Evolutionary conservation across 2,329 filamentous ascomycete species (phyloP).

Genomic region (Ceratocystis destructans): DNA sequence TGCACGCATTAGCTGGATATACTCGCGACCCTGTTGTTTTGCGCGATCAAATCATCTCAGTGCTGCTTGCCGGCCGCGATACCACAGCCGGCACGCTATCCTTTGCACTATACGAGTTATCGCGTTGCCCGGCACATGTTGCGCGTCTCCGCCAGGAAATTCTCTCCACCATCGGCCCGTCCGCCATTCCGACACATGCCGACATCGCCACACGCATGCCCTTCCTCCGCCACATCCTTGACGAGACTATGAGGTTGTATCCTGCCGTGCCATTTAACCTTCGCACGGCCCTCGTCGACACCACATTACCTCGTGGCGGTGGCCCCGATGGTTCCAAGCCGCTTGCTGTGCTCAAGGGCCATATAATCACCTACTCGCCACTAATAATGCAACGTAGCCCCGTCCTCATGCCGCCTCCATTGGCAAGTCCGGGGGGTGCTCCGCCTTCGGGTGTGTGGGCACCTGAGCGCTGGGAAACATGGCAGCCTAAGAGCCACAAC

Average conservation of each 20-base stretch:
- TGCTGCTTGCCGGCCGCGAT: constrained; percentile 74
- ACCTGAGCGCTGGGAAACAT: constrained; percentile 53
- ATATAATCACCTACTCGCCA: constrained; percentile 51
- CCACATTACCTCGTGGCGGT: constrained; percentile 58
- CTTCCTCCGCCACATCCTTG: constrained; percentile 59
- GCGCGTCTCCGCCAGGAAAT: constrained; percentile 62
- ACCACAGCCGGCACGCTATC: constrained; percentile 73
- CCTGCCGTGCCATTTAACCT: constrained; percentile 70
- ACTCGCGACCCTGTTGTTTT: constrained; percentile 59
- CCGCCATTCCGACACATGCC: constrained; percentile 51
- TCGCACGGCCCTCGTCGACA: constrained; percentile 56
- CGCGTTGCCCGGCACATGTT: constrained; percentile 53
- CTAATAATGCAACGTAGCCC: constrained; percentile 59
- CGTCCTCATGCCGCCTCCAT: constrained; percentile 45
- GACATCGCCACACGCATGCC: constrained; percentile 66
- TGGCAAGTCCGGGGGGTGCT: constrained; percentile 26
- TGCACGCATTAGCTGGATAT: constrained; percentile 70
- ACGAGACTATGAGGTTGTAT: constrained; percentile 66
- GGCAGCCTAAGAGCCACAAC: constrained; percentile 53
- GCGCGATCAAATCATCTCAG: constrained; percentile 69
- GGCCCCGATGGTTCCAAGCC: constrained; percentile 49
- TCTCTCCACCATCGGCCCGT: constrained; percentile 48
- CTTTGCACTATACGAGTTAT: constrained; percentile 73
- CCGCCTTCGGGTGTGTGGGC: constrained; percentile 39
- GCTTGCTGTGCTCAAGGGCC: constrained; percentile 52